phyloP scores from a whole-genome alignment of 129 eudicot genomes.

The Flaveria linearis region DNA sequence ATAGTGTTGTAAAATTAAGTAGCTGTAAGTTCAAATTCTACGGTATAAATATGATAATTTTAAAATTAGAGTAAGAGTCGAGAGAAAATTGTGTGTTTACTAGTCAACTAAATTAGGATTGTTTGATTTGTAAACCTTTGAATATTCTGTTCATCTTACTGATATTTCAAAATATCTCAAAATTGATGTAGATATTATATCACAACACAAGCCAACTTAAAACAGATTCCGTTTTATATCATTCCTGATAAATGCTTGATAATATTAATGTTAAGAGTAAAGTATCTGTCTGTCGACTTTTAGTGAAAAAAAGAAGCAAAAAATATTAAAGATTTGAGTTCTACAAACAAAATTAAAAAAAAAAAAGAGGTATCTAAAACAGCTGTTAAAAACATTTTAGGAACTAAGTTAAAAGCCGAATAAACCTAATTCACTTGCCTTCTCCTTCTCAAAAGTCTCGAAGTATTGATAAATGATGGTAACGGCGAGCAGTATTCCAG shows the following conservation, averaged over 20 bases:
- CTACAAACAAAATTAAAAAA: conserved; percentile 26
- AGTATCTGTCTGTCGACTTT: background rate
- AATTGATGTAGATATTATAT: no score
- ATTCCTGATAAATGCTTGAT: background rate
- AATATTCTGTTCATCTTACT: no score
- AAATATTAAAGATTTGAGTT: background rate
- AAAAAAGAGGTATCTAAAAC: conserved; percentile 2
- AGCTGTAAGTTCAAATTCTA: no score
- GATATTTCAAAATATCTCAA: no score
- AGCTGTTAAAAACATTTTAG: background rate
- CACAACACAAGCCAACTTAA: no score
- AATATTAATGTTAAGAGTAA: background rate
- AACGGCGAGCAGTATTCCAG: conserved; percentile 42
- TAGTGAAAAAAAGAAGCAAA: background rate
- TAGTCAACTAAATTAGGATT: no score
- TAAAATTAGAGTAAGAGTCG: no score
- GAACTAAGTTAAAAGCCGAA: conserved; percentile 31
- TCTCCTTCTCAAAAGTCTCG: conserved; percentile 50
- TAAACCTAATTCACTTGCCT: conserved; percentile 41
- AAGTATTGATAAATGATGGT: conserved; percentile 43
- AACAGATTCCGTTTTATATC: background rate
- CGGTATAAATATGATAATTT: no score
- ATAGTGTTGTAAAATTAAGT: no score
- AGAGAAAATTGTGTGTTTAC: no score
- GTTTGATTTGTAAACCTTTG: no score